Evolutionary conservation across 306 rosid genomes (phyloP).

Genomic region (Herpetospermum pedunculosum): DNA sequence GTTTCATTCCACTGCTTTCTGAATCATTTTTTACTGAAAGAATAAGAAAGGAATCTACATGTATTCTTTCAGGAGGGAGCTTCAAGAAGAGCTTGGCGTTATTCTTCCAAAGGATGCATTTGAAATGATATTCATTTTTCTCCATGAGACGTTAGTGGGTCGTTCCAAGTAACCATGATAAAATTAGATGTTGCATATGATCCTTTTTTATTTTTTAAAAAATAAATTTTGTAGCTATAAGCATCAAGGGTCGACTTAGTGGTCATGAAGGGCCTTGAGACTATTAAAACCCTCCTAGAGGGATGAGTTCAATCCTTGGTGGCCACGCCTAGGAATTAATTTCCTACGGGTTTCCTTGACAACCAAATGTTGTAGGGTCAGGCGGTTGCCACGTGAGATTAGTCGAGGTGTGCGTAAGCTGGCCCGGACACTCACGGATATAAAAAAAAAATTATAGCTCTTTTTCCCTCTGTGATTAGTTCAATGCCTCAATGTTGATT

Average conservation of each 20-base stretch:
- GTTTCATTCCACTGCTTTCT: not conserved
- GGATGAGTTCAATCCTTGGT: no score
- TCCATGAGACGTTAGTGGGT: constrained; percentile 65
- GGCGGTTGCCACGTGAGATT: no score
- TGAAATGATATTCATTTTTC: constrained; percentile 61
- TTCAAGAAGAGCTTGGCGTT: constrained; percentile 86
- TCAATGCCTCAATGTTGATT: not conserved
- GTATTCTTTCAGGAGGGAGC: constrained; percentile 70
- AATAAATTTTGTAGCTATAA: not conserved
- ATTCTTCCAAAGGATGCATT: constrained; percentile 81
- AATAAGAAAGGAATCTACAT: not conserved
- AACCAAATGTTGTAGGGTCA: no score
- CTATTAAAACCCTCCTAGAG: no score
- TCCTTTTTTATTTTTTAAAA: not conserved
- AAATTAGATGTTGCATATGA: not conserved
- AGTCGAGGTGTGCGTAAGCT: no score
- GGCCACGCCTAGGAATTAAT: no score
- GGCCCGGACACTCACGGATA: no score
- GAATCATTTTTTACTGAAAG: not conserved
- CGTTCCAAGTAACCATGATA: not conserved
- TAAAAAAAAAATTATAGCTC: no score
- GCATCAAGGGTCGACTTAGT: no score
- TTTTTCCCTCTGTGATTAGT: not conserved
- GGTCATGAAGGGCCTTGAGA: no score
- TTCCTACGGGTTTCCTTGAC: no score